Evolutionary conservation across 2,329 filamentous ascomycete species (phyloP), one percentile per base, ranked within the genome.

Genomic region (Teratosphaeriaceae sp.): DNA sequence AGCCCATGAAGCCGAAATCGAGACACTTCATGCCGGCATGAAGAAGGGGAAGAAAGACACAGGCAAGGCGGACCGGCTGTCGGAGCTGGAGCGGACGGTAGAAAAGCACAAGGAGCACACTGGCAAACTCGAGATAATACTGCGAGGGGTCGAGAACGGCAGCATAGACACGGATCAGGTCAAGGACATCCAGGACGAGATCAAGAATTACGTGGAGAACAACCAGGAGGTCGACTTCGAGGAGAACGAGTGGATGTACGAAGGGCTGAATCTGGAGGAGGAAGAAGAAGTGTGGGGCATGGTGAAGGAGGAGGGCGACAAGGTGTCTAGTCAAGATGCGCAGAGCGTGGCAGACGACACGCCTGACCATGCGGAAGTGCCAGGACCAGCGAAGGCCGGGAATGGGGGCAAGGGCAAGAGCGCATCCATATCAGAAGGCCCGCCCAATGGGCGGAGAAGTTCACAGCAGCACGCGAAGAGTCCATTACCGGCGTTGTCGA

Each of bases 21-120:
- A 96, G 66, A 73, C 76, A 44, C 76, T 98, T 71, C 85, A 92
- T 61, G 85, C 84, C 19, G 88, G 84, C 19, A 80, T 94, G 73
- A 97, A 96, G 73, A 96, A 95, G 72, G 86, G 88, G 60, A 97
- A 96, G 72, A 87, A 84, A 65, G 49, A 52, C 55, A 75, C 73
- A 34, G 74, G 78, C 52, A 96, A 94, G 67, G 82, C 85, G 2
- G 90, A 95, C 52, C 82, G 90, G 46, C 82, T 97, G 71, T 80
- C 87, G 42, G 85, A 92, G 62, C 84, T 98, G 53, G 85, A 94
- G 59, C 74, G 78, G 47, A 74, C 83, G 57, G 88, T 89, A 55
- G 92, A 98, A 64, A 81, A 85, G 56, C 90, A 97, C 73, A 96
- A 95, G 67, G 97, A 88, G 85, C 92, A 98, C 63, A 85, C 94